phyloP scores from a whole-genome alignment of 495 filamentous ascomycete species.

The Penicillium psychrofluorescens region DNA sequence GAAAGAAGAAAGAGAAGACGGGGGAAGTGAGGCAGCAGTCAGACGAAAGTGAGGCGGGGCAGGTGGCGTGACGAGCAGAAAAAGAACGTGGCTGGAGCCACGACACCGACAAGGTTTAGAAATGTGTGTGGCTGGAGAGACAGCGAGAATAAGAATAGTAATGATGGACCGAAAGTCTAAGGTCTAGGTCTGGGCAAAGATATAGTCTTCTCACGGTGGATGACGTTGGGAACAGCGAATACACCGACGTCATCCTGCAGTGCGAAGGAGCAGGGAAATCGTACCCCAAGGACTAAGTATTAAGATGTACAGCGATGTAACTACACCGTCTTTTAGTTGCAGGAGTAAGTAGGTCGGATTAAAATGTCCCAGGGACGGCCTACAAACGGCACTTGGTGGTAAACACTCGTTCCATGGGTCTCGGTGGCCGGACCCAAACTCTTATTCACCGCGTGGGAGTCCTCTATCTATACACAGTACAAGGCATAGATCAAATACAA shows the following conservation, averaged over 20 bases:
- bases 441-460: no score
- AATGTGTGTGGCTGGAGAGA: constrained; percentile 10
- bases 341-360: no score
- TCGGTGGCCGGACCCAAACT: constrained; percentile 1
- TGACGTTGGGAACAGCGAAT: background rate
- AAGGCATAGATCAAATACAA: no score
- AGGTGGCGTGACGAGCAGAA: constrained; percentile 15
- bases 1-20: constrained; percentile 3
- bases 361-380: no score
- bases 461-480: no score
- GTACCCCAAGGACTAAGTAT: background rate
- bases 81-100: no score
- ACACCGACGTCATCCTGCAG: constrained; percentile 17
- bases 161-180: no score
- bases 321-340: no score
- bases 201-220: background rate
- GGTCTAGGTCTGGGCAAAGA: background rate
- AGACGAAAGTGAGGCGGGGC: constrained; percentile 13
- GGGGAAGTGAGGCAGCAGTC: constrained; percentile 1
- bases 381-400: no score
- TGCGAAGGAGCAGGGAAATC: constrained; percentile 5
- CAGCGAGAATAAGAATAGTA: background rate
- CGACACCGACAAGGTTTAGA: no score
- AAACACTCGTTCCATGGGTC: constrained; percentile 14
- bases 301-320: no score